phyloP scores from a whole-genome alignment of 345 rosid genomes.

The Odontarrhena argentea region DNA sequence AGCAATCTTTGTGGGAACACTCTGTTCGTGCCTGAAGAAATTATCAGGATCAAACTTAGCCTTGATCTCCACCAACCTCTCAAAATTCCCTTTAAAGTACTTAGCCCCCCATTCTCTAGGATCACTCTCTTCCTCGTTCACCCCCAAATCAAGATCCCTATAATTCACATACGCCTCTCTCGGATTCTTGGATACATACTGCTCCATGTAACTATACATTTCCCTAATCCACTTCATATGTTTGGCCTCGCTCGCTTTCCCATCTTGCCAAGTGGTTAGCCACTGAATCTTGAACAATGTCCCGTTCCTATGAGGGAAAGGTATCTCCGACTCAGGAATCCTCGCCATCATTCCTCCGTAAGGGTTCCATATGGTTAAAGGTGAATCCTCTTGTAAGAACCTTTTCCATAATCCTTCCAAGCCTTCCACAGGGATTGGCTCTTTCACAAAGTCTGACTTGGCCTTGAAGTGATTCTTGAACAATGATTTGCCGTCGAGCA shows the following conservation, averaged over 20 bases:
- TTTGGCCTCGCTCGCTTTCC: slow-evolving; percentile 28
- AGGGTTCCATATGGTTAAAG: slow-evolving; percentile 41
- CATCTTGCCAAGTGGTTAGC: slow-evolving; percentile 37
- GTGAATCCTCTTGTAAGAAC: slow-evolving; percentile 30
- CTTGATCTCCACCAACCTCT: slow-evolving; percentile 52
- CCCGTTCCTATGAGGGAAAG: slow-evolving; percentile 44
- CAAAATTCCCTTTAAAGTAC: slow-evolving; percentile 57
- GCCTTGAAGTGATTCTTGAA: slow-evolving; percentile 66
- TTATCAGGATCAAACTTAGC: slow-evolving; percentile 56
- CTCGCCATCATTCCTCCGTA: slow-evolving; percentile 45
- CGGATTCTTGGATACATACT: slow-evolving; percentile 38
- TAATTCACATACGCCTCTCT: slow-evolving; percentile 41
- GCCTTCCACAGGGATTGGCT: slow-evolving; percentile 39
- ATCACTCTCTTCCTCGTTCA: slow-evolving; percentile 34
- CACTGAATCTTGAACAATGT: slow-evolving; percentile 42
- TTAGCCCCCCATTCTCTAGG: slow-evolving; percentile 56
- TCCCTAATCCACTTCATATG: slow-evolving; percentile 44
- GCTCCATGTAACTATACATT: slow-evolving; percentile 41
- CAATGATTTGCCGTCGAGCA: slow-evolving; percentile 56
- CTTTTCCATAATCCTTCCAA: slow-evolving; percentile 40
- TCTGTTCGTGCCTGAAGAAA: slow-evolving; percentile 63
- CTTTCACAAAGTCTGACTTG: slow-evolving; percentile 70
- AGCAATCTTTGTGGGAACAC: slow-evolving; percentile 50
- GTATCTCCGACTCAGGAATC: slow-evolving; percentile 40
- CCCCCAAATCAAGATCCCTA: slow-evolving; percentile 44